Percentiles rank a stretch among this genome's conserved stretches.
These are phyloP conservation scores for Adansonia gregorii DNA, from an alignment of 441 rosid genomes.

Conservation along the genomic window DNA sequence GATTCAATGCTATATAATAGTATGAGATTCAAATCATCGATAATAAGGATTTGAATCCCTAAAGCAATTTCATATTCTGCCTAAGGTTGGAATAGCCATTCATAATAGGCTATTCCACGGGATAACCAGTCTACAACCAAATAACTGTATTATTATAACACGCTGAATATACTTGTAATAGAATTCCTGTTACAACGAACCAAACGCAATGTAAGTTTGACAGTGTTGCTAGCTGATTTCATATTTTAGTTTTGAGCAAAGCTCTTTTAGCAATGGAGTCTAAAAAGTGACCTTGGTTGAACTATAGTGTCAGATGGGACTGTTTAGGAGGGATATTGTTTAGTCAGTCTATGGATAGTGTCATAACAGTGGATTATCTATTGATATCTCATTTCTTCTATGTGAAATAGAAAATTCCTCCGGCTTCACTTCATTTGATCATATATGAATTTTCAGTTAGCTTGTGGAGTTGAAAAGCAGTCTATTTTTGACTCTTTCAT, in stretches of 20 bases:
- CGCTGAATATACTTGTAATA: too few species aligned
- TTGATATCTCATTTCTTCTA: not conserved
- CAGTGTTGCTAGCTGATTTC: not conserved
- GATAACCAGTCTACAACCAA: too few species aligned
- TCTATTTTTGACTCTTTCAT: not conserved
- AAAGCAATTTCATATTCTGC: too few species aligned
- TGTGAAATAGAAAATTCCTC: not conserved
- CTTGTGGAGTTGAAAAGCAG: slow-evolving; percentile 3
- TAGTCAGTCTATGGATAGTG: not conserved
- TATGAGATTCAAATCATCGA: too few species aligned
- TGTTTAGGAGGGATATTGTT: not conserved
- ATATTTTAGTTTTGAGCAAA: not conserved
- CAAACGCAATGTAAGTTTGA: not conserved
- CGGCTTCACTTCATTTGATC: not conserved
- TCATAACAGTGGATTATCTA: not conserved
- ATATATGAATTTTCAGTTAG: not conserved
- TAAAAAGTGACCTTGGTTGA: not conserved
- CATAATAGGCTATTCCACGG: too few species aligned
- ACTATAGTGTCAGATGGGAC: not conserved
- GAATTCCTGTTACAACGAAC: too few species aligned
- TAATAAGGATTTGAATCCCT: too few species aligned
- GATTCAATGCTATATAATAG: too few species aligned
- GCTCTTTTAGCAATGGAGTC: slow-evolving; percentile 12
- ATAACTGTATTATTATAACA: too few species aligned
- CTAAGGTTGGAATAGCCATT: too few species aligned